Base-by-base conservation (phyloP, 257 asterid species). In the Eucommia ulmoides region DNA sequence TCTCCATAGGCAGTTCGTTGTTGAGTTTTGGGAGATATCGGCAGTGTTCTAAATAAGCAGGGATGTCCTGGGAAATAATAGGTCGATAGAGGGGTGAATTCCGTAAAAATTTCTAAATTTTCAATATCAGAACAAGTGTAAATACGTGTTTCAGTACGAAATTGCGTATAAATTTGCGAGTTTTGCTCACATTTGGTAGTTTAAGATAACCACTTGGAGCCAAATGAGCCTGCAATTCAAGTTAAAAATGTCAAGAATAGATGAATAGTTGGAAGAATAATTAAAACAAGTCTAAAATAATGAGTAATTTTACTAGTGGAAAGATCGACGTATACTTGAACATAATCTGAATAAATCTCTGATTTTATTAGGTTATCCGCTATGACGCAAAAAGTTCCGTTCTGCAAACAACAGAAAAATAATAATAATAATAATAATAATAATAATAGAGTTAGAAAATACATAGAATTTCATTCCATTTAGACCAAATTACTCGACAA, bases 131-230 rank as follows among this genome's bases (percentile, higher is more conserved):
- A n/a, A n/a, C n/a, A n/a, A n/a, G n/a, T n/a, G n/a, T n/a, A n/a
- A n/a, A n/a, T n/a, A n/a, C n/a, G n/a, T n/a, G n/a, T n/a, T n/a
- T n/a, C n/a, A n/a, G n/a, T n/a, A n/a, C n/a, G n/a, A n/a, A n/a
- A n/a, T n/a, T n/a, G n/a, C n/a, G n/a, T n/a, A n/a, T n/a, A n/a
- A n/a, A n/a, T n/a, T n/a, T n/a, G n/a, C n/a, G n/a, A n/a, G n/a
- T 23, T 25, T 46, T 50, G 77, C 97, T 82, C 65, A 88, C 97
- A 33, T 82, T 84, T 65, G 96, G 96, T 55, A 88, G 74, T 71
- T 84, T 89, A 60, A 89, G 85, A 65, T 89, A 89, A 55, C 94
- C 96, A 63, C 97, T 85, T 44, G 97, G 96, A 74, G 96, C 97
- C 75, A 89, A 68, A 80, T 89, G 96, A 41, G 73, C 76, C 97